Evolutionary conservation across 495 filamentous ascomycete species (phyloP), one percentile per base, ranked within the genome.

Genomic region (Opeltia flavorubescens): DNA sequence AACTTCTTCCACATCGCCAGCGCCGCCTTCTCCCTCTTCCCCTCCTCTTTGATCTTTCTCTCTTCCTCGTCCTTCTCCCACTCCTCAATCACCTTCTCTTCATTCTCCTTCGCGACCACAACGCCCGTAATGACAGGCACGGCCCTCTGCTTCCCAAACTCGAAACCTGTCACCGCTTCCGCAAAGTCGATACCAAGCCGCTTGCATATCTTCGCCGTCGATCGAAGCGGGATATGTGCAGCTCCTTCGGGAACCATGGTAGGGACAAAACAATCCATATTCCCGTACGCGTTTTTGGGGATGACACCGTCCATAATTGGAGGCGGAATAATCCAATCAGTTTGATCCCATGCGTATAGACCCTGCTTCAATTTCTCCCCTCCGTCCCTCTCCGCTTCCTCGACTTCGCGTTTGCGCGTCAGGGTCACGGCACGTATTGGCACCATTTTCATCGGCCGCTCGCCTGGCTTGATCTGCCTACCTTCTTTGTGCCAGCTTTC

Each of bases 401-500:
- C 86, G 23, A 96, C 80, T 60, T 94, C 91, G 40, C 88, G 84
- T 58, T 89, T 89, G 30, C 89, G 77, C 34, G 81, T 81, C 12
- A 86, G 75, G 0, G 91, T 96, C 5, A 94, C 89, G 30, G 87
- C 91, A 27, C 91, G 82, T 57, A 89, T 84, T 8, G 89, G 86
- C 0, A 95, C 91, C 29, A 70, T 71, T 57, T 99, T 99, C 33
- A 95, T 65, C 0, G 89, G 83, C 28, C 78, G 65, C 48, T 80
- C 75, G 18, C 85, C 86, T 0, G 67, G 57, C 9, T 71, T 75
- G 9, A 93, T 71, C 27, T 75, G 78, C 1, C 89, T 78, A 20
- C 91, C 91, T 72, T 96, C 93, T 57, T 94, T 94, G 57, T 95
- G 93, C 93, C 93, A 96, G 38, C 83, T 93, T 56, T 99, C 91